Percentiles rank a stretch among this genome's conserved stretches.
Conservation (phyloP, 768 basidiomycete species). For the Psilocybe tampanensis region DNA sequence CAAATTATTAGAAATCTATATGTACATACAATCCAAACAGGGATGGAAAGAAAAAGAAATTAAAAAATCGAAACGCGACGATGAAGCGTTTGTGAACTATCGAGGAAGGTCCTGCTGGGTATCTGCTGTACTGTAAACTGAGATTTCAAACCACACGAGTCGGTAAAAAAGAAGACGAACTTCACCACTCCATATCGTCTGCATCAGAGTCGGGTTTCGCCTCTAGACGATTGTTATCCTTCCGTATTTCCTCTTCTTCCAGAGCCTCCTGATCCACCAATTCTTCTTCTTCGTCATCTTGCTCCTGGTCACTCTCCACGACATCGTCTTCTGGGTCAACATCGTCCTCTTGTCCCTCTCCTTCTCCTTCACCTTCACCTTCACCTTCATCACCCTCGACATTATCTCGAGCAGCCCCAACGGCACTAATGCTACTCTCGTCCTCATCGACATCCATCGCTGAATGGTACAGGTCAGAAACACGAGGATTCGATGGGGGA, state of each 20-base stretch:
- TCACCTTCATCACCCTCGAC: slow-evolving; percentile 26
- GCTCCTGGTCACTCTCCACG: slow-evolving; percentile 38
- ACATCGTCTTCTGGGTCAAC: slow-evolving; percentile 28
- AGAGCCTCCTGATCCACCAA: slow-evolving; percentile 41
- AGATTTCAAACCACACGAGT: no score
- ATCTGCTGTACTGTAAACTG: no score
- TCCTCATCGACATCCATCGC: slow-evolving; percentile 31
- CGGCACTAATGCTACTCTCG: slow-evolving; percentile 4
- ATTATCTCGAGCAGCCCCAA: slow-evolving; percentile 22
- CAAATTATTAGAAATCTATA: no score
- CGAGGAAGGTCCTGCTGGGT: no score
- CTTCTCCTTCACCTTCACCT: slow-evolving; percentile 34
- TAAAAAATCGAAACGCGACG: no score
- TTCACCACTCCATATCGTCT: neutral
- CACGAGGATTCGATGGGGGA: slow-evolving; percentile 14
- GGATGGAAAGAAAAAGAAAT: no score
- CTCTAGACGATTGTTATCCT: slow-evolving; percentile 41
- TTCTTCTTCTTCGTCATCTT: slow-evolving; percentile 35
- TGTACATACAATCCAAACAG: no score
- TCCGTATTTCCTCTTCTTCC: slow-evolving; percentile 44
- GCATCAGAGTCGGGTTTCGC: neutral
- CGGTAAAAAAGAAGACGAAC: no score
- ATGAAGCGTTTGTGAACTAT: no score
- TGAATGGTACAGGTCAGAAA: slow-evolving; percentile 28
- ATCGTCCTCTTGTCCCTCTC: slow-evolving; percentile 26